Evolutionary conservation across 306 rosid genomes (phyloP), one percentile per base, ranked within the genome.

Genomic region (Castanea crenata): DNA sequence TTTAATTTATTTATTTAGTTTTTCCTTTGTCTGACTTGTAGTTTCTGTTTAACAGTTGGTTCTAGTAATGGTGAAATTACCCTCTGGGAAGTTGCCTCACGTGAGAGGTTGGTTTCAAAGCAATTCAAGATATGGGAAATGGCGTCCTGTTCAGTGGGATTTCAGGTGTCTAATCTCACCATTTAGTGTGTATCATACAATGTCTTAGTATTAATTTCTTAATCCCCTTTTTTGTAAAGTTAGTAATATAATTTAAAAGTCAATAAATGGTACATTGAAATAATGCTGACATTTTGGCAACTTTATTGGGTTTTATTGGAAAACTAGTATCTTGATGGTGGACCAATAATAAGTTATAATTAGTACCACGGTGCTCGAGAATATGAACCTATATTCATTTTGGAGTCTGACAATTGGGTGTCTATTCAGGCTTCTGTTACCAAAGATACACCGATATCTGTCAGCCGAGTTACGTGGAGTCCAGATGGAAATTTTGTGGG

Each of bases 401-500:
- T 77, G 83, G 79, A 68, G n/a, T 86, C 82, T 92, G 70, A 88
- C 61, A 73, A 32, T 46, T 57, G 46, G 77, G 64, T 86, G 61
- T 73, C 77, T 84, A 75, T 85, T 51, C 92, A 94, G 98, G 86
- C 92, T 58, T 85, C 89, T 58, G 62, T 81, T 34, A 86, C 75
- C 74, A 89, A 89, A 86, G 96, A 88, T 54, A 52, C 80, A 55
- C 81, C 84, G 73, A 81, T 92, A 78, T 90, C 97, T 83, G 94
- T 90, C 56, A 92, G 93, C 78, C 88, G 96, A 74, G 96, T 90
- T 79, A 80, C 90, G 6, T 94, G 98, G 98, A 94, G 94, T 87
- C 94, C 89, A 25, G 96, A 94, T 83, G 98, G 97, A 84, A 84
- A 74, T 75, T 90, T 84, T 86, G 90, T 92, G 78, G 98, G 98